Percentiles rank a stretch among this genome's conserved stretches.
phyloP scores from a whole-genome alignment of 495 filamentous ascomycete species.

The Daldinia loculata region DNA sequence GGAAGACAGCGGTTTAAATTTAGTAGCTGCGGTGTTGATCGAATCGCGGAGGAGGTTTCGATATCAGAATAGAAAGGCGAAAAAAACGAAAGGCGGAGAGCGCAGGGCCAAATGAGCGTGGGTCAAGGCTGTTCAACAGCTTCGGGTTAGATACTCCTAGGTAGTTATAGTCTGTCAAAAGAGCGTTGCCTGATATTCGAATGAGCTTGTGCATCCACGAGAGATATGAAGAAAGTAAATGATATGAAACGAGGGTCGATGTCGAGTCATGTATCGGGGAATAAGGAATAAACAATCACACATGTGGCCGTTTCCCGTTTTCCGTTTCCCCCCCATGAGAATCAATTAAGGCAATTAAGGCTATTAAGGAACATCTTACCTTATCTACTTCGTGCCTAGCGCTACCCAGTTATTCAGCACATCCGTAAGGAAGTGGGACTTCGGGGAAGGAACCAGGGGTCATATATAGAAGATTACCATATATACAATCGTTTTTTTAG shows the following conservation, averaged over 20 bases:
- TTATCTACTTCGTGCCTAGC: slow-evolving; percentile 32
- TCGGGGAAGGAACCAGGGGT: slow-evolving; percentile 30
- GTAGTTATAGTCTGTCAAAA: slow-evolving; percentile 25
- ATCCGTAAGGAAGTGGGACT: slow-evolving; percentile 34
- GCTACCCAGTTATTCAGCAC: slow-evolving; percentile 6
- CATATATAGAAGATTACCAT: slow-evolving; percentile 13
- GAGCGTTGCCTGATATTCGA: slow-evolving; percentile 5
- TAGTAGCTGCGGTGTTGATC: slow-evolving; percentile 7
- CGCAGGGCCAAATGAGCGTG: slow-evolving; percentile 14
- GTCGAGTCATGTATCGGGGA: slow-evolving; percentile 31
- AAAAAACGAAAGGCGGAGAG: slow-evolving; percentile 12
- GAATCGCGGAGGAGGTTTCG: slow-evolving; percentile 18
- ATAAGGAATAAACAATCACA: slow-evolving; percentile 37
- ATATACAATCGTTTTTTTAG: background rate
- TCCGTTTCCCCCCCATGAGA: slow-evolving; percentile 13
- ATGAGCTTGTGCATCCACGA: slow-evolving; percentile 9
- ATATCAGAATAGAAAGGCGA: slow-evolving; percentile 11
- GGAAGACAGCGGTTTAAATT: slow-evolving; percentile 6
- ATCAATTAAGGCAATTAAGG: slow-evolving; percentile 5
- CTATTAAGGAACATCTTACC: slow-evolving; percentile 13
- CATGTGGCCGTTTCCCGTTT: slow-evolving; percentile 25
- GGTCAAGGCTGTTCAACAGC: slow-evolving; percentile 40
- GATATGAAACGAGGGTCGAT: slow-evolving; percentile 23
- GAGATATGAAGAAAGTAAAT: slow-evolving; percentile 25
- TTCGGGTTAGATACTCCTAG: slow-evolving; percentile 16